Evolutionary conservation across 2,329 filamentous ascomycete species (phyloP).

Genomic region (Talaromyces amestolkiae): DNA sequence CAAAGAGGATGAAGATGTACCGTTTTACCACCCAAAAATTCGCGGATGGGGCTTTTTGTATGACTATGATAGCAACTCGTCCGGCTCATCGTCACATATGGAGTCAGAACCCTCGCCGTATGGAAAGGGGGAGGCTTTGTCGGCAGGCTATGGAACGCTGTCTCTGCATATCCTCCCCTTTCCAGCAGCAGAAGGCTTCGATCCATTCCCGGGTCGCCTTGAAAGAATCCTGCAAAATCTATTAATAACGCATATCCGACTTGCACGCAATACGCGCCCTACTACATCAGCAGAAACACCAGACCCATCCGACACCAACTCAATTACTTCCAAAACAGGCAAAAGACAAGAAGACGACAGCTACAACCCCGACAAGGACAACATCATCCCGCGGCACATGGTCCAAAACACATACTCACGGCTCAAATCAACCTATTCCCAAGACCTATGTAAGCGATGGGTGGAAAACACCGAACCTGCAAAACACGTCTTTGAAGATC

Average conservation of each 20-base stretch:
- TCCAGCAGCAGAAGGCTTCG: constrained; percentile 28
- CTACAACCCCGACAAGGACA: constrained; percentile 79
- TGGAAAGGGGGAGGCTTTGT: not conserved
- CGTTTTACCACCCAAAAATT: constrained; percentile 85
- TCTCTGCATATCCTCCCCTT: constrained; percentile 56
- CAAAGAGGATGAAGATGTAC: constrained; percentile 60
- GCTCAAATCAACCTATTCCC: constrained; percentile 77
- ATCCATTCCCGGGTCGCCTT: constrained; percentile 38
- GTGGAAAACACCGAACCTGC: constrained; percentile 79
- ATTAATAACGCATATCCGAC: constrained; percentile 38
- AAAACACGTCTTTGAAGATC: constrained; percentile 94
- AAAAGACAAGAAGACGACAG: constrained; percentile 52
- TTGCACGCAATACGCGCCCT: constrained; percentile 28
- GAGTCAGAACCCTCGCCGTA: constrained; percentile 8
- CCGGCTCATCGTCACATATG: constrained; percentile 26
- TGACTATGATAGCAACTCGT: constrained; percentile 34
- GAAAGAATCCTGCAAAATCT: constrained; percentile 40
- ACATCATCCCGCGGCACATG: constrained; percentile 69
- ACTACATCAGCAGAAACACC: not conserved
- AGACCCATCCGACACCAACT: not conserved
- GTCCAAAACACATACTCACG: constrained; percentile 80
- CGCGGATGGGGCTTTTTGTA: constrained; percentile 73
- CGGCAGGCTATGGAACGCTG: constrained; percentile 35
- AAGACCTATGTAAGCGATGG: constrained; percentile 70
- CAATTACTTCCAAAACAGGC: not conserved